Evolutionary conservation across 1,284 basidiomycete species (phyloP).

Genomic region (Irpex sp.): DNA sequence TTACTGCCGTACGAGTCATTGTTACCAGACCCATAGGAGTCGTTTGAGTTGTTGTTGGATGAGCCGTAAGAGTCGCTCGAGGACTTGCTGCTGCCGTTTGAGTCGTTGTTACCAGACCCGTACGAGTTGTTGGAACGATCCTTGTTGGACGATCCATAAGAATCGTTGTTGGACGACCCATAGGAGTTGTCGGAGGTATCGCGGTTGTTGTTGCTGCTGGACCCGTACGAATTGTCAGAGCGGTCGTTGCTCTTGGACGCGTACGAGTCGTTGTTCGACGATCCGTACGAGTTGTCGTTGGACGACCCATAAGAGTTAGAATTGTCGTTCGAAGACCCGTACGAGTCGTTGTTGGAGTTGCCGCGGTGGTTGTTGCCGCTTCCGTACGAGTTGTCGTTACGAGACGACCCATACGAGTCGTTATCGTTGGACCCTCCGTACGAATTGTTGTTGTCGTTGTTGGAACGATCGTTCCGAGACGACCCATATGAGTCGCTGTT

Average conservation of each 20-base stretch:
- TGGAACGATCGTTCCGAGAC: constrained; percentile 5
- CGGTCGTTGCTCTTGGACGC: constrained; percentile 9
- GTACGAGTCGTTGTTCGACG: constrained; percentile 6
- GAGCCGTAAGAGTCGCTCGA: not conserved
- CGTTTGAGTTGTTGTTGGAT: not conserved
- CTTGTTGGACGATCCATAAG: not conserved
- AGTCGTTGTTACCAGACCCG: constrained; percentile 1
- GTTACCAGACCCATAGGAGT: not conserved
- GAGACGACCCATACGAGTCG: not conserved
- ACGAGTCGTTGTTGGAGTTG: constrained; percentile 2
- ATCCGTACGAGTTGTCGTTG: constrained; percentile 2
- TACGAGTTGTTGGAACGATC: constrained; percentile 3
- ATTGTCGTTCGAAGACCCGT: constrained; percentile 5
- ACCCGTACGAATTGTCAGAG: constrained; percentile 5
- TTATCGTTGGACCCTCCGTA: not conserved
- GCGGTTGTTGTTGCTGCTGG: constrained; percentile 4
- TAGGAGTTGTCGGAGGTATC: constrained; percentile 9
- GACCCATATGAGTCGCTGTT: constrained; percentile 5
- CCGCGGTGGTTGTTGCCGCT: constrained; percentile 10
- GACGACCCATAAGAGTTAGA: constrained; percentile 3
- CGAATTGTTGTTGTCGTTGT: constrained; percentile 5
- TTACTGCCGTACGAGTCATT: constrained; percentile 9
- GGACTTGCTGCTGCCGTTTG: not conserved
- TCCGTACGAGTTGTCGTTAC: constrained; percentile 7
- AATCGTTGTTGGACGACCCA: not conserved